Base-by-base conservation (phyloP, 768 basidiomycete genomes). In the Mycena olivaceomarginata region DNA sequence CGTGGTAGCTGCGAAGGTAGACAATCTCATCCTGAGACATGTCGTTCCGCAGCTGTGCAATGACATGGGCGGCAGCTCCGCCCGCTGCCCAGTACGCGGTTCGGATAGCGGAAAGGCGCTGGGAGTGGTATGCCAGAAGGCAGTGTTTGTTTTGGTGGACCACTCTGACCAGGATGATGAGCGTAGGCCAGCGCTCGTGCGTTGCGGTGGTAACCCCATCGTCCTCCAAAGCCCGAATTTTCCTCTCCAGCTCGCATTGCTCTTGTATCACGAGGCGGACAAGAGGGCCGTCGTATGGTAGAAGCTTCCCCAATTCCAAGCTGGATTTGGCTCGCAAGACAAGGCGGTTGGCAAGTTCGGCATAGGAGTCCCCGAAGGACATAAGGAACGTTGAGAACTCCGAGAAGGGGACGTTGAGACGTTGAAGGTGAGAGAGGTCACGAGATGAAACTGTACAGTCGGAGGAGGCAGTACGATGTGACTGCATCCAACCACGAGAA, bases 201-300 rank as follows among this genome's bases (percentile, higher is more conserved):
- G 43, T 22, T 39, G 37, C 9, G n/a, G n/a, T 63, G 13, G 13
- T 46, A 5, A 71, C 70, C 8, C 70, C 60, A 18, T 40, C 46
- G 6, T 39, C 18, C 70, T 71, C 31, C 70, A 71, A 63, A 5
- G 15, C 37, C 45, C 8, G 16, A 12, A 71, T 62, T 48, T 56
- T 64, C 15, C 48, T 72, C 2, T 72, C 62, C 39, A 72, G 37
- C 15, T 72, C 60, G 6, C 31, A 3, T 62, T 72, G 70, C 70
- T 72, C 70, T n/a, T 72, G 60, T 1, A 72, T 53, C n/a, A 65
- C 70, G 18, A 11, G 62, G 15, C 39, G 62, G 18, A 64, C 70
- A 16, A 72, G 62, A 41, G 70, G 60, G 9, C 48, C 46, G 25
- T 53, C 40, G n/a, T 72, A 72, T 0, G 70, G 31, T 20, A 72